Conservation (phyloP, 78 protist species). For the Speleostelium caveatum region DNA sequence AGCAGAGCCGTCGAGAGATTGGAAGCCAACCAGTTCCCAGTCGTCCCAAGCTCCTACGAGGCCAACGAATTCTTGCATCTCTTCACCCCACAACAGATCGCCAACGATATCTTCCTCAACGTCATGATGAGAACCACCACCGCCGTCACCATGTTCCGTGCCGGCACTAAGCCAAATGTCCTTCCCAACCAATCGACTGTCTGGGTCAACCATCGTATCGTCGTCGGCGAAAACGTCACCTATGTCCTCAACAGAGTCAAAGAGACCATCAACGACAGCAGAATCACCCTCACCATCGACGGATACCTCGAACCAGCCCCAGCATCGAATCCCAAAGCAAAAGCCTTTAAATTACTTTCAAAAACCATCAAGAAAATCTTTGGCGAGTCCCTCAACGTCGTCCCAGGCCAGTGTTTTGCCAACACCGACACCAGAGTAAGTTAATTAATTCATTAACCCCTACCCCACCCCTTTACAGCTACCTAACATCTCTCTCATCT, state of each 20-base stretch:
- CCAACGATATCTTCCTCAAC: constrained; percentile 21
- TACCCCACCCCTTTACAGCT: no score
- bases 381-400: constrained; percentile 40
- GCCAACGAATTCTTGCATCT: constrained; percentile 4
- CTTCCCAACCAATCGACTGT: constrained; percentile 38
- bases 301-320: constrained; percentile 51
- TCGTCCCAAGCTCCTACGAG: background rate
- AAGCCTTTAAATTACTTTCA: constrained; percentile 41
- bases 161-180: constrained; percentile 65
- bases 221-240: constrained; percentile 2
- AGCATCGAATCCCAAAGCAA: constrained; percentile 9
- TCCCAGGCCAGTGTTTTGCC: constrained; percentile 50
- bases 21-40: constrained; percentile 49
- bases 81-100: constrained; percentile 14
- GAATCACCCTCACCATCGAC: background rate
- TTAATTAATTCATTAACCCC: no score
- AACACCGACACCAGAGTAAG: constrained; percentile 58
- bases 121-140: constrained; percentile 66
- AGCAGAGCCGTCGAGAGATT: constrained; percentile 25
- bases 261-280: constrained; percentile 23
- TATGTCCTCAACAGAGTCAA: constrained; percentile 20
- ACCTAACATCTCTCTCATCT: no score
- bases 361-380: constrained; percentile 48
- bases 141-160: constrained; percentile 46
- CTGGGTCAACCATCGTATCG: constrained; percentile 22